Conservation (phyloP, 306 rosid genomes). For the Dalbergia cochinchinensis region DNA sequence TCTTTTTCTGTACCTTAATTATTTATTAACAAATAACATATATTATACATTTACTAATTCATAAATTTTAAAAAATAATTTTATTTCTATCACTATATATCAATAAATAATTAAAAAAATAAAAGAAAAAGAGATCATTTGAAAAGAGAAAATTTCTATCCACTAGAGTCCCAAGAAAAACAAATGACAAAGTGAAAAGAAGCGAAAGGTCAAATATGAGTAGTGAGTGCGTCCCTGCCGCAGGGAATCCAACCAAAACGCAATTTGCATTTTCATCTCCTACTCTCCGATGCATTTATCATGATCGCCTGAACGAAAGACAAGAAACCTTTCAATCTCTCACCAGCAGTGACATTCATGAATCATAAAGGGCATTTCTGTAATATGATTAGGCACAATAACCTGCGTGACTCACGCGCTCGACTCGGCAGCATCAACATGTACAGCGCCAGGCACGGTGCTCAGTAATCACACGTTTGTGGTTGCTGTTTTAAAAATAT, state of each 20-base stretch:
- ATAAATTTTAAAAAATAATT: no score
- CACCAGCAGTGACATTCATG: neutral
- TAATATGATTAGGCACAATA: neutral
- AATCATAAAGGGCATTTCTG: neutral
- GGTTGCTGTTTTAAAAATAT: neutral
- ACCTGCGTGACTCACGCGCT: no score
- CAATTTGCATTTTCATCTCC: conserved; percentile 42
- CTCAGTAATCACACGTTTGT: conserved; percentile 35
- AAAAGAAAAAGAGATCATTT: no score
- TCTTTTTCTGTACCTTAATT: no score
- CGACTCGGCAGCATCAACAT: neutral
- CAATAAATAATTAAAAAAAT: no score
- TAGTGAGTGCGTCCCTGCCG: neutral
- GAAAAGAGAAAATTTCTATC: no score
- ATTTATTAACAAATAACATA: no score
- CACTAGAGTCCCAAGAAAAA: neutral
- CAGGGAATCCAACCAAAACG: conserved; percentile 1
- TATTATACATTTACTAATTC: no score
- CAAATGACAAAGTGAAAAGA: neutral
- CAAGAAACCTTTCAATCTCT: neutral
- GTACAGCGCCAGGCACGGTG: conserved; percentile 55
- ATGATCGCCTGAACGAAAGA: neutral
- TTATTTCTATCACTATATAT: no score
- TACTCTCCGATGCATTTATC: conserved; percentile 27
- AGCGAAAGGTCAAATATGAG: neutral